Percentiles rank a stretch among this genome's conserved stretches.
phyloP scores from a whole-genome alignment of 2,329 filamentous ascomycete species.

The Clonostachys rosea region DNA sequence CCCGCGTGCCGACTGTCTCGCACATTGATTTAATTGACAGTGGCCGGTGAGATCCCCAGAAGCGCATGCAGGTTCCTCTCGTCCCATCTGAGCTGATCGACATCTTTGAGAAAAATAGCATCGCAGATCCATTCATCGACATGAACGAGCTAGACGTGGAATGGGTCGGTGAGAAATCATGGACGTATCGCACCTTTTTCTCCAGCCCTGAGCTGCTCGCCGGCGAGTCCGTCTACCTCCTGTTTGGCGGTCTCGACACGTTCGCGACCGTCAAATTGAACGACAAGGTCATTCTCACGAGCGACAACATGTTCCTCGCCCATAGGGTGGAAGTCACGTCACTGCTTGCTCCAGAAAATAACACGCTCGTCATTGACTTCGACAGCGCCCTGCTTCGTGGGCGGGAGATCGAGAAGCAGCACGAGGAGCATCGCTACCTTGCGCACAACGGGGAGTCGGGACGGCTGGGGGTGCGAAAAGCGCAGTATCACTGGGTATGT shows the following conservation, averaged over 20 bases:
- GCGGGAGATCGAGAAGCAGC: conserved; percentile 39
- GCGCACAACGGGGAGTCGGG: conserved; percentile 39
- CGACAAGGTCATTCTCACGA: conserved; percentile 36
- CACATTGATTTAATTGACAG: too few species aligned
- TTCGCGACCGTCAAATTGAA: conserved; percentile 47
- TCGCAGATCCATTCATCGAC: conserved; percentile 50
- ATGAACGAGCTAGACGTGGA: conserved; percentile 52
- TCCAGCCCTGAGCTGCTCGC: conserved; percentile 6
- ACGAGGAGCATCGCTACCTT: conserved; percentile 46
- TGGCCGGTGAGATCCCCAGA: too few species aligned
- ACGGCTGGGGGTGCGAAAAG: conserved; percentile 36
- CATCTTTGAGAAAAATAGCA: conserved; percentile 13
- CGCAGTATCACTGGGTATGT: conserved; percentile 56
- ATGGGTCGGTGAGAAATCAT: conserved; percentile 56
- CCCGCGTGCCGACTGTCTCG: too few species aligned
- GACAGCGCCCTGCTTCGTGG: conserved; percentile 43
- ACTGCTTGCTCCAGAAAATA: conserved; percentile 19
- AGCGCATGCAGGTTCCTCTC: too few species aligned
- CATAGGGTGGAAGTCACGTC: conserved; percentile 40
- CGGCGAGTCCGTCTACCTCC: conserved; percentile 16
- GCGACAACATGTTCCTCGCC: conserved; percentile 49
- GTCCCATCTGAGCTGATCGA: too few species aligned
- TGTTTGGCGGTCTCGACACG: conserved; percentile 52
- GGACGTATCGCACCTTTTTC: conserved; percentile 45
- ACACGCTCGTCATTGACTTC: conserved; percentile 48